Evolutionary conservation across 108 stramenopile species (phyloP).

Genomic region (Stephanodiscus minutulus): DNA sequence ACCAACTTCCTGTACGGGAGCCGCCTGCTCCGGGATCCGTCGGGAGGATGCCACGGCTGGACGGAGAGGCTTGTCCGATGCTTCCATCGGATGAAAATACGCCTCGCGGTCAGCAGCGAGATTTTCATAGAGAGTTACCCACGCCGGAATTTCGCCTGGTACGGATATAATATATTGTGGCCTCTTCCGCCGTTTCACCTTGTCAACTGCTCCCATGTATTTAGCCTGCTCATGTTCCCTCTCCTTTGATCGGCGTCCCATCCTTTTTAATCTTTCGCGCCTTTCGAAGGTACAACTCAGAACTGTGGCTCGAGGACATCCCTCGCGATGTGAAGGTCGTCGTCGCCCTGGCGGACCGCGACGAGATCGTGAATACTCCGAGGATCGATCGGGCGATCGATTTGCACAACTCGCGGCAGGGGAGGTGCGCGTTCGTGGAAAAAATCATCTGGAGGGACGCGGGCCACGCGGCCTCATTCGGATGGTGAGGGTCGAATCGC

Average conservation of each 20-base stretch:
- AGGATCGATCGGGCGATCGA: slow-evolving; percentile 62
- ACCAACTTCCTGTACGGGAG: too few relatives aligned
- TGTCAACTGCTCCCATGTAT: too few relatives aligned
- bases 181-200: too few relatives aligned
- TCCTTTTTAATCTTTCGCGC: too few relatives aligned
- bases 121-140: slow-evolving; percentile 81
- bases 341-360: slow-evolving; percentile 65
- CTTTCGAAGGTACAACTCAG: slow-evolving; percentile 66
- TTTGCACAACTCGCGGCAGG: slow-evolving; percentile 11
- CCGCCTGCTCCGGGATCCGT: too few relatives aligned
- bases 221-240: too few relatives aligned
- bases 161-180: too few relatives aligned
- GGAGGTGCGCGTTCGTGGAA: slow-evolving; percentile 9
- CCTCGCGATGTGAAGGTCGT: slow-evolving; percentile 52
- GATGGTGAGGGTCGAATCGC: slow-evolving; percentile 18
- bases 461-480: too few relatives aligned
- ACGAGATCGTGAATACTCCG: slow-evolving; percentile 72
- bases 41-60: too few relatives aligned
- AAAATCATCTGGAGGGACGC: slow-evolving; percentile 45
- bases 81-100: slow-evolving; percentile 47
- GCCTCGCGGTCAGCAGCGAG: slow-evolving; percentile 69
- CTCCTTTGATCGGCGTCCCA: too few relatives aligned
- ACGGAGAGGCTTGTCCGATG: slow-evolving; percentile 36
- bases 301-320: slow-evolving; percentile 88
- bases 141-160: slow-evolving; percentile 82